Conservation (phyloP, 2,329 filamentous ascomycete genomes). For the Sphaerulina musiva region DNA sequence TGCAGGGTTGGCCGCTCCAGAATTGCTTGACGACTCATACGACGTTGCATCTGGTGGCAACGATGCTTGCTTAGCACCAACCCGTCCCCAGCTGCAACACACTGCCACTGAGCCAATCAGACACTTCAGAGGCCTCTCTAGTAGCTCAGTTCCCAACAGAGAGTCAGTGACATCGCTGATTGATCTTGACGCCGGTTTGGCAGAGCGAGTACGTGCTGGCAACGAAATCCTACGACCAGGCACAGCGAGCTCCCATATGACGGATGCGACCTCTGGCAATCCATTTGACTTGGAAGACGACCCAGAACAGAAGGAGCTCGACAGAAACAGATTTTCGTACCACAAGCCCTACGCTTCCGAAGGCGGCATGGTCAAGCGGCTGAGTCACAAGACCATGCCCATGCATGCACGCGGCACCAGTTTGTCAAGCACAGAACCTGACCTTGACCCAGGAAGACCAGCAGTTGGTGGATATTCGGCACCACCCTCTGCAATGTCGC, state of each 20-base stretch:
- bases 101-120: conserved; percentile 38
- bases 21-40: conserved; percentile 26
- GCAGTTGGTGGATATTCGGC: neutral
- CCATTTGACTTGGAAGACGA: conserved; percentile 47
- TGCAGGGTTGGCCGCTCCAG: conserved; percentile 29
- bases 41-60: conserved; percentile 29
- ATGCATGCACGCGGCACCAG: conserved; percentile 33
- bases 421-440: conserved; percentile 28
- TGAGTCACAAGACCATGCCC: conserved; percentile 26
- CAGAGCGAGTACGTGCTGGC: conserved; percentile 26
- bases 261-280: conserved; percentile 40
- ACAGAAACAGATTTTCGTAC: conserved; percentile 31
- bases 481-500: neutral
- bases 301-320: conserved; percentile 25
- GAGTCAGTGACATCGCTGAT: conserved; percentile 42
- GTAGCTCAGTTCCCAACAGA: conserved; percentile 21
- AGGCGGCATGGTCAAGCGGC: conserved; percentile 25
- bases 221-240: conserved; percentile 39
- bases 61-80: conserved; percentile 26
- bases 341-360: conserved; percentile 35
- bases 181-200: conserved; percentile 36
- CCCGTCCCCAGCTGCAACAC: conserved; percentile 38
- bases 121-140: conserved; percentile 35
- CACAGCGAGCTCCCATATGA: conserved; percentile 38
- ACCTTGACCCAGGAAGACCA: conserved; percentile 19